A percentile compares a stretch with the other conserved stretches of the same genome.
phyloP scores from a whole-genome alignment of 176 grass and related monocot species.

The Avena atlantica region DNA sequence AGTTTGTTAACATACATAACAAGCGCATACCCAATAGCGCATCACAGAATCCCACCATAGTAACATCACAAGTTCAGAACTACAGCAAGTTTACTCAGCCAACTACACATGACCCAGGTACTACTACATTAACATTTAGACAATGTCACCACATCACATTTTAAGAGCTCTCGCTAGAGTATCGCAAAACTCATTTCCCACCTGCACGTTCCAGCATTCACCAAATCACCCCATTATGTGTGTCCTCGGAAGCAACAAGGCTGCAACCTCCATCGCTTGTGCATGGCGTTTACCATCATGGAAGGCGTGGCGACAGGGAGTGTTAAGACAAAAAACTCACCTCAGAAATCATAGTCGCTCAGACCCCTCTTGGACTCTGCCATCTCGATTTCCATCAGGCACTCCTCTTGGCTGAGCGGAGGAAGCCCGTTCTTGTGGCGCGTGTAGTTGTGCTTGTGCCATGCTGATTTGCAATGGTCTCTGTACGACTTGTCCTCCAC shows the following conservation, averaged over 20 bases:
- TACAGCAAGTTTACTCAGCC: background rate
- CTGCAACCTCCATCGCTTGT: background rate
- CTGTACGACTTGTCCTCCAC: conserved; percentile 75
- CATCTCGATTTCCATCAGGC: conserved; percentile 69
- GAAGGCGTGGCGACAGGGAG: background rate
- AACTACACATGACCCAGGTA: background rate
- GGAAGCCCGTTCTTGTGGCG: conserved; percentile 65
- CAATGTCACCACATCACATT: background rate
- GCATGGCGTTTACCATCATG: background rate
- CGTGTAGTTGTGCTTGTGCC: conserved; percentile 92
- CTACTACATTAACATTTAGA: background rate
- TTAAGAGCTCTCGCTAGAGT: background rate
- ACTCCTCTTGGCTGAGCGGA: conserved; percentile 73
- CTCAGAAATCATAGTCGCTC: conserved; percentile 79
- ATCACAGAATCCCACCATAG: background rate
- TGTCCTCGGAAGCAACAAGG: background rate
- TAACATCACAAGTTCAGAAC: background rate
- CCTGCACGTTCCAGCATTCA: background rate
- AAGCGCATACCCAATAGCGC: background rate
- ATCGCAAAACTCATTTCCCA: background rate
- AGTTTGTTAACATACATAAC: background rate
- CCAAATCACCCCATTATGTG: background rate
- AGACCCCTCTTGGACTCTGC: conserved; percentile 59
- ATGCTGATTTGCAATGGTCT: conserved; percentile 79
- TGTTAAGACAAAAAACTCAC: conserved; percentile 18